These are phyloP conservation scores for Lagenaria siceraria DNA, from an alignment of 306 rosid species.

Conservation along the genomic window DNA sequence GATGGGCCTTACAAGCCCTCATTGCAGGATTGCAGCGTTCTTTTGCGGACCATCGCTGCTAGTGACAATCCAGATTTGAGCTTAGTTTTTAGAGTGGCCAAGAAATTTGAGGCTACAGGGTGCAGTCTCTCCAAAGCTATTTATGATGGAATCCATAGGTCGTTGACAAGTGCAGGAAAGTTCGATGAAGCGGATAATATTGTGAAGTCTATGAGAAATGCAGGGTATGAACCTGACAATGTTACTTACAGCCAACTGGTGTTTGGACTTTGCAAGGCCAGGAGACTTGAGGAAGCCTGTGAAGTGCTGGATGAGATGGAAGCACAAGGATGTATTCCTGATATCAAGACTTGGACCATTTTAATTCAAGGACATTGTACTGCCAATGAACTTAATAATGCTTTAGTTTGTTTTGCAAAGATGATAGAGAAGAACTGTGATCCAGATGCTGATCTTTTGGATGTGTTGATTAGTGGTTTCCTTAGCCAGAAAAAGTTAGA, in stretches of 20 bases:
- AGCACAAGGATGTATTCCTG: constrained; percentile 60
- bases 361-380: constrained; percentile 82
- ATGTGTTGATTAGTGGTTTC: constrained; percentile 49
- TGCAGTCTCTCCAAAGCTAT: constrained; percentile 45
- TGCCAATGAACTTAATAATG: constrained; percentile 49
- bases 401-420: constrained; percentile 45
- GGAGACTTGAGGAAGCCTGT: constrained; percentile 62
- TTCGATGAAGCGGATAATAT: constrained; percentile 66
- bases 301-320: constrained; percentile 69
- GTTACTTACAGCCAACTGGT: constrained; percentile 70
- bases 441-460: constrained; percentile 63
- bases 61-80: constrained; percentile 39
- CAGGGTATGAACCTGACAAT: constrained; percentile 75
- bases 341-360: constrained; percentile 83
- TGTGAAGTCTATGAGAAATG: constrained; percentile 43
- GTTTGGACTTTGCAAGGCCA: constrained; percentile 68
- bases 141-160: constrained; percentile 82
- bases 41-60: constrained; percentile 32
- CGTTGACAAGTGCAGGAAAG: constrained; percentile 48
- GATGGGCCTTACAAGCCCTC: constrained; percentile 74
- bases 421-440: constrained; percentile 49
- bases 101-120: constrained; percentile 53
- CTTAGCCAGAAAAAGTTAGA: constrained; percentile 35
- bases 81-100: constrained; percentile 47
- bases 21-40: constrained; percentile 34